Base-by-base conservation (phyloP, 371 early-diverging fungal species). In the Rhizopus sp. region DNA sequence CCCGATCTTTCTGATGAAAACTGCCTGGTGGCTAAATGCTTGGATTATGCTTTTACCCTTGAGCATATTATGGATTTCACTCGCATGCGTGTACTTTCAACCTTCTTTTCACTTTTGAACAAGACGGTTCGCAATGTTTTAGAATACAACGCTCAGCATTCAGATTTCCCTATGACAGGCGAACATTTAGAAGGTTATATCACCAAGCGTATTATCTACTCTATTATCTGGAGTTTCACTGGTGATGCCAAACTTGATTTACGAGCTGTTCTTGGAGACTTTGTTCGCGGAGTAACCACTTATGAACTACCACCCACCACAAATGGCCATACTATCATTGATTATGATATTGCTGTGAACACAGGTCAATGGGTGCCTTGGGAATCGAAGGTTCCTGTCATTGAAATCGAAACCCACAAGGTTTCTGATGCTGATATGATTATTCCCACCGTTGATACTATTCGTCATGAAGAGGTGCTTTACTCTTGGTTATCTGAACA, bases 11-110 rank as follows among this genome's bases (percentile, higher is more conserved):
- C 83, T 3, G 77, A 77, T 45, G 79, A 79, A 23, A 85, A 82
- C 33, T 93, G 93, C 16, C 68, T 97, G 10, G 90, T 97, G 8
- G 81, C 82, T 42, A 88, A 86, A 17, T 80, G 91, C 1, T 64
- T 97, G 38, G 83, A 78, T 7, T 82, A 83, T 56, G 92, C 94
- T 8, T 68, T 69, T 32, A 77, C 83, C 2, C 69, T 94, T 40
- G 90, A 89, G 10, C 99, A 99, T 55, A 90, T 99, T 55, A 99
- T 99, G 99, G 96, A 97, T 66, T 97, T 97, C 59, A 95, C 97
- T 12, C 68, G 78, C 5, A 89, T 89, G 76, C 89, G 97, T 31
- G 95, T 87, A 7, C 69, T 97, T 33, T 81, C 73, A 29, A 94
- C 97, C 0, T 80, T 99, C 63, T 95, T 95, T 72, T 90, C 96